A percentile compares a stretch with the other conserved stretches of the same genome.
phyloP scores from a whole-genome alignment of 2,329 filamentous ascomycete species.

The Parasarocladium wereldwijsianum region DNA sequence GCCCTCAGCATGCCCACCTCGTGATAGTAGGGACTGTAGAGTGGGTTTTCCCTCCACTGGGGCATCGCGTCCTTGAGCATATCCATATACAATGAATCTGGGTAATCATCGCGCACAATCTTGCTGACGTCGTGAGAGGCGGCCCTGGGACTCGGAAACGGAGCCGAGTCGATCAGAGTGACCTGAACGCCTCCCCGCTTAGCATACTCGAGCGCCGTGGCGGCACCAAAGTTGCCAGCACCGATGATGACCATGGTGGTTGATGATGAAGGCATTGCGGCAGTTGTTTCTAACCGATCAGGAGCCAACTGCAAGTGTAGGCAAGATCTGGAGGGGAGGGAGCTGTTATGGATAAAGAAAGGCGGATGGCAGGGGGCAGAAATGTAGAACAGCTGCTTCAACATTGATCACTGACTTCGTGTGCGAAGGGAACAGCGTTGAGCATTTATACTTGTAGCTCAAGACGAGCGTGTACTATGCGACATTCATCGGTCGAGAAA shows the following conservation, averaged over 20 bases:
- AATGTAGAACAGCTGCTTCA: slow-evolving; percentile 4
- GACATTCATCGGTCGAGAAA: slow-evolving; percentile 1
- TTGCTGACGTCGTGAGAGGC: slow-evolving; percentile 33
- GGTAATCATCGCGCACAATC: slow-evolving; percentile 27
- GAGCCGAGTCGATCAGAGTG: slow-evolving; percentile 20
- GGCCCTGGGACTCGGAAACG: slow-evolving; percentile 21
- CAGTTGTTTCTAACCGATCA: not conserved
- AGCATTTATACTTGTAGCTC: slow-evolving; percentile 4
- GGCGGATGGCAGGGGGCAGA: not conserved
- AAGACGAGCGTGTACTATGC: too few species aligned
- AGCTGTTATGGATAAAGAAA: too few species aligned
- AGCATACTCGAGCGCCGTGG: slow-evolving; percentile 22
- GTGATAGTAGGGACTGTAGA: slow-evolving; percentile 40
- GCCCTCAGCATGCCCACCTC: slow-evolving; percentile 38
- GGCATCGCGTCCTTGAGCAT: slow-evolving; percentile 25
- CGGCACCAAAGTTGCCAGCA: slow-evolving; percentile 28
- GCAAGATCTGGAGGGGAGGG: too few species aligned
- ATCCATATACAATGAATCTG: slow-evolving; percentile 23
- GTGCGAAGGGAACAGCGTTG: slow-evolving; percentile 1
- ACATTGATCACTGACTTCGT: not conserved
- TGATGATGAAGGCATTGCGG: slow-evolving; percentile 6
- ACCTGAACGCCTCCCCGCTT: slow-evolving; percentile 15
- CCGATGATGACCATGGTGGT: slow-evolving; percentile 25
- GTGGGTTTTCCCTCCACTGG: slow-evolving; percentile 24
- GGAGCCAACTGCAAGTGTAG: too few species aligned